phyloP scores from a whole-genome alignment of 2,329 filamentous ascomycete genomes.

The Fusarium sp. region DNA sequence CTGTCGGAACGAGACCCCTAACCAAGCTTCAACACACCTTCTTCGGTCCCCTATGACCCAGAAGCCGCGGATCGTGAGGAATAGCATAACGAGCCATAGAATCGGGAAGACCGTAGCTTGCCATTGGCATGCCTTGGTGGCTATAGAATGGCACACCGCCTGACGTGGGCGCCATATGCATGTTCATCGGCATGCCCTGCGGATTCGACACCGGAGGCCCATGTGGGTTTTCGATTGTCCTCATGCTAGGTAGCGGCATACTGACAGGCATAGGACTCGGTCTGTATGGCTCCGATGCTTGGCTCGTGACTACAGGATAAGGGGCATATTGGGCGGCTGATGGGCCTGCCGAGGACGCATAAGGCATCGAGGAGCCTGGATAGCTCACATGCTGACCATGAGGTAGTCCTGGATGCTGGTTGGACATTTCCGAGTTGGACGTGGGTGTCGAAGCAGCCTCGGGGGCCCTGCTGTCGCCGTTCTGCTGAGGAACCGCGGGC shows the following conservation, averaged over 20 bases:
- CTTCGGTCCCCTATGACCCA: constrained; percentile 62
- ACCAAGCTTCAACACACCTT: constrained; percentile 58
- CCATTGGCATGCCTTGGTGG: constrained; percentile 49
- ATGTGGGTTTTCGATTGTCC: constrained; percentile 49
- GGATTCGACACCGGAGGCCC: constrained; percentile 45
- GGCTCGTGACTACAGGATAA: constrained; percentile 44
- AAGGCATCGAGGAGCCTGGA: constrained; percentile 38
- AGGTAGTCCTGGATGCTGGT: constrained; percentile 45
- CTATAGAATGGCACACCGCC: constrained; percentile 56
- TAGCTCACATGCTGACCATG: constrained; percentile 47
- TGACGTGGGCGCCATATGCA: constrained; percentile 43
- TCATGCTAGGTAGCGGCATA: constrained; percentile 54
- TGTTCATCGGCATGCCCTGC: constrained; percentile 51
- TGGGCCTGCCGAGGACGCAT: constrained; percentile 34
- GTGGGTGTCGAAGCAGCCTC: constrained; percentile 38
- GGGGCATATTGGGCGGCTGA: constrained; percentile 45
- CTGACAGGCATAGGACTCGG: constrained; percentile 42
- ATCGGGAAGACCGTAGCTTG: constrained; percentile 56
- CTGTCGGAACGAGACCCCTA: not conserved
- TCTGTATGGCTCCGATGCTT: constrained; percentile 45
- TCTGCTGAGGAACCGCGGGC: constrained; percentile 40
- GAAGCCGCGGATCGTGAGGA: constrained; percentile 59
- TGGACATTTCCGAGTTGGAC: constrained; percentile 47
- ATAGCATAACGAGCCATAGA: constrained; percentile 58
- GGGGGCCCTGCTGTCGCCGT: constrained; percentile 47